Evolutionary conservation across 257 asterid species (phyloP).

Genomic region (Scutellaria galericulata): DNA sequence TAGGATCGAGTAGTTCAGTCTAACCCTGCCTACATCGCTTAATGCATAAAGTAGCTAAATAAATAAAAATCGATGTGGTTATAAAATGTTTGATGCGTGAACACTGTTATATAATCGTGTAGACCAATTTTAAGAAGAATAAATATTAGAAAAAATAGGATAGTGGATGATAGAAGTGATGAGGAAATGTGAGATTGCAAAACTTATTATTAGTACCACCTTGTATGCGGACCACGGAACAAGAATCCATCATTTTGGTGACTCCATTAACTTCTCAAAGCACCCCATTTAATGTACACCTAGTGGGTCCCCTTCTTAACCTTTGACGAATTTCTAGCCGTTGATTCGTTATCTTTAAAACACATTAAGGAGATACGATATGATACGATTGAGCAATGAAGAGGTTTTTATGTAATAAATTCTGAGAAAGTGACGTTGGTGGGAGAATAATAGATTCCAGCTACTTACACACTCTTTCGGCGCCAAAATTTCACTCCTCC

Average conservation of each 20-base stretch:
- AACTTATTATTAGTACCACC: slow-evolving; percentile 1
- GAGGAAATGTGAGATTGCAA: too few species aligned
- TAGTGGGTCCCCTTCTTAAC: slow-evolving; percentile 21
- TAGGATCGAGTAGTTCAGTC: too few species aligned
- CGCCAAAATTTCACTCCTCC: slow-evolving; percentile 34
- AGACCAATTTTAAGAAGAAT: too few species aligned
- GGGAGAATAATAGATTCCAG: slow-evolving; percentile 26
- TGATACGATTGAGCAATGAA: slow-evolving; percentile 11
- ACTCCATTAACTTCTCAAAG: slow-evolving; percentile 13
- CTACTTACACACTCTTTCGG: slow-evolving; percentile 49
- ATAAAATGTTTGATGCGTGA: too few species aligned
- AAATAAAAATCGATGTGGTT: too few species aligned
- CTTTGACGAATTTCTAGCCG: slow-evolving; percentile 30
- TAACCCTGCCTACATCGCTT: too few species aligned
- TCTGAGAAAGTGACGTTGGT: slow-evolving; percentile 43
- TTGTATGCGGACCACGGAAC: slow-evolving; percentile 24
- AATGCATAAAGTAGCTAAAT: too few species aligned
- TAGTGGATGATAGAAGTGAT: too few species aligned
- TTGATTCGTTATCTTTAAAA: slow-evolving; percentile 28
- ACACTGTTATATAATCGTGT: too few species aligned
- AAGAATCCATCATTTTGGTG: slow-evolving; percentile 23
- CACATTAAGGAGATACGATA: slow-evolving; percentile 25
- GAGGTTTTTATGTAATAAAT: slow-evolving; percentile 2
- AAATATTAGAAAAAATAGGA: too few species aligned
- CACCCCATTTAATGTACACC: neutral